Base-by-base conservation (phyloP, 1,284 basidiomycete species). In the Melampsora abietis-canadensis region DNA sequence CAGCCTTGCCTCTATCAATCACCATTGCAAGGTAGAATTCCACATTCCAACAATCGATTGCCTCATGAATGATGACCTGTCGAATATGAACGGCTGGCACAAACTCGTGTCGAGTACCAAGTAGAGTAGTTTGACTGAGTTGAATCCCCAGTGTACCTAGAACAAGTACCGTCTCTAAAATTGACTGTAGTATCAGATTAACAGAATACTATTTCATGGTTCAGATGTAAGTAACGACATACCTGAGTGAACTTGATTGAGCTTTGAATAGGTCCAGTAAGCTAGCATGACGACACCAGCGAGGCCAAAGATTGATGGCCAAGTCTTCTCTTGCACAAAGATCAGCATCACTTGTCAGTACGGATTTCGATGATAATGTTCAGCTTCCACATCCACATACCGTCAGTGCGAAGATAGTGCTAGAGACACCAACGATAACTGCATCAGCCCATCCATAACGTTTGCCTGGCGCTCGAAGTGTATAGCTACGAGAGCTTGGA, bases 21-120 rank as follows among this genome's bases (percentile, higher is more conserved):
- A 75, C 21, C 19, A 75, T 30, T 6, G 44, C 73, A 40, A 75
- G 66, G 51, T 68, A 75, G 60, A 75, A 75, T 30, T 27, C 34
- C 2, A 75, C 34, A 67, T 62, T 48, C 73, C 73, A 75, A 21
- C 73, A 64, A 14, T 67, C 59, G 27, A 75, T 75, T 8, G 73
- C 30, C 61, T 75, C 73, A 48, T 75, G 73, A 63, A 75, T 75
- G 44, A 75, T 63, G 6, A 64, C 66, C 12, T 75, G 65, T 30
- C 15, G 57, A 44, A 75, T 62, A 46, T 75, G 65, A 51, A 62
- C 30, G 30, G 44, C 30, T 27, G 73, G 51, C 3, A 75, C 40
- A 46, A 75, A 75, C 12, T 60, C 63, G 2, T 17, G 60, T 17
- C 34, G 66, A 12, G 47, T 46, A 5, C 65, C 17, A 1, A 75